phyloP scores from a whole-genome alignment of 2,329 filamentous ascomycete species.

The Magnaporthiopsis incrustans region DNA sequence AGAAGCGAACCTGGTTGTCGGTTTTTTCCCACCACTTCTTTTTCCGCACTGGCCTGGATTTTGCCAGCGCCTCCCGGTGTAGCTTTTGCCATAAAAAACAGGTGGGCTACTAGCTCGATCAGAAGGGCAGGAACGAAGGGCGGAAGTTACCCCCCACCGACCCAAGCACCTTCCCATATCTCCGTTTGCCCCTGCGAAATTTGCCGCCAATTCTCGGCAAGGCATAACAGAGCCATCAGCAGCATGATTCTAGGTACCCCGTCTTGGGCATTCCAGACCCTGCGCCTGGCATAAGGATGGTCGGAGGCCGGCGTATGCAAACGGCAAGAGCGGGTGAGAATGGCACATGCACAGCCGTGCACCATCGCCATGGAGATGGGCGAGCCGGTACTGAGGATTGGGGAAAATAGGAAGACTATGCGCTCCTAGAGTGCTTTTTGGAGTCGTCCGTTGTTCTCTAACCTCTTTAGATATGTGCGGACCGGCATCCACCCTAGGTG shows the following conservation, averaged over 20 bases:
- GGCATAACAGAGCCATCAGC: not conserved
- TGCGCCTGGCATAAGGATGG: not conserved
- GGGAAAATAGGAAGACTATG: too few species aligned
- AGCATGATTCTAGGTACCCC: not conserved
- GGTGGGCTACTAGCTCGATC: too few species aligned
- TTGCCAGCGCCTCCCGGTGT: not conserved
- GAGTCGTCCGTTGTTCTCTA: too few species aligned
- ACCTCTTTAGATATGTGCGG: too few species aligned
- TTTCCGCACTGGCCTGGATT: not conserved
- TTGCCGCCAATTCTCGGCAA: not conserved
- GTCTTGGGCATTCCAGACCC: not conserved
- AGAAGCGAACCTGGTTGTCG: not conserved
- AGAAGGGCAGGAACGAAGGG: not conserved
- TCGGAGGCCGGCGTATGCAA: not conserved
- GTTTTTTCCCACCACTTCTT: not conserved
- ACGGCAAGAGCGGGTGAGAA: not conserved
- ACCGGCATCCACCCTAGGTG: too few species aligned
- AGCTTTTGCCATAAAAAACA: too few species aligned
- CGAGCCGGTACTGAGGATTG: too few species aligned
- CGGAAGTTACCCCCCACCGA: not conserved
- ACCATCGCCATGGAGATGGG: too few species aligned
- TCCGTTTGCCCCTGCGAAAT: not conserved
- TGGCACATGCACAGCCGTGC: not conserved
- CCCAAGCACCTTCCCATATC: not conserved
- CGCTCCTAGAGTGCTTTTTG: too few species aligned